Evolutionary conservation across 768 basidiomycete species (phyloP), one percentile per base, ranked within the genome.

Genomic region (Clitopilus passeckerianus): DNA sequence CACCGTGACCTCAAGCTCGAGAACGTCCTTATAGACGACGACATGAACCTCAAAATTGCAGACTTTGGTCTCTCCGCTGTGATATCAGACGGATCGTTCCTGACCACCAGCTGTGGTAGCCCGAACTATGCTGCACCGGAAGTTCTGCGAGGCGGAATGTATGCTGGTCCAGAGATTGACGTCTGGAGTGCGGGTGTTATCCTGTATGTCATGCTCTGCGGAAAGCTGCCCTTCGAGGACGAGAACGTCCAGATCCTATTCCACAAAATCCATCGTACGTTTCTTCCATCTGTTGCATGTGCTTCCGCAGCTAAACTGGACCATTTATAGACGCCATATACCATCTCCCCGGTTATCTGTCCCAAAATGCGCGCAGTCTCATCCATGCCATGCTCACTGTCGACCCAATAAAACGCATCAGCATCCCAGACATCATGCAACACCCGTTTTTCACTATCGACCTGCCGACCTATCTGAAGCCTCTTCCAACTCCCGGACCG

Each of bases 101-200:
- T 99, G 59, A 93, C 94, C 67, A 99, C 97, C 8, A 95, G 93
- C 65, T 99, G 97, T 71, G 96, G 97, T 0, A 95, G 93, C 70
- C 97, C 97, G 0, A 98, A 99, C 72, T 99, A 99, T 67, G 97
- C 97, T 58, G 96, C 97, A 0, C 97, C 97, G 1, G 97, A 99
- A 69, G 96, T 99, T 67, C 97, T 99, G 63, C 85, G 89, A 16
- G 97, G 97, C 5, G 91, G 92, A 27, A 81, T 95, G 7, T 99
- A 99, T 69, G 94, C 94, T 0, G 97, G 97, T 0, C 95, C 96
- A 0, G 97, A 98, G 74, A 97, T 98, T 67, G 97, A 99, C 64
- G 94, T 98, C 10, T 99, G 97, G 97, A 94, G 92, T 65, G 92
- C 92, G 58, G 97, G 97, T 0, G 96, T 99, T n/a, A 98, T 99